Base-by-base conservation (phyloP, 163 green algal genomes). In the Volvox carteri region DNA sequence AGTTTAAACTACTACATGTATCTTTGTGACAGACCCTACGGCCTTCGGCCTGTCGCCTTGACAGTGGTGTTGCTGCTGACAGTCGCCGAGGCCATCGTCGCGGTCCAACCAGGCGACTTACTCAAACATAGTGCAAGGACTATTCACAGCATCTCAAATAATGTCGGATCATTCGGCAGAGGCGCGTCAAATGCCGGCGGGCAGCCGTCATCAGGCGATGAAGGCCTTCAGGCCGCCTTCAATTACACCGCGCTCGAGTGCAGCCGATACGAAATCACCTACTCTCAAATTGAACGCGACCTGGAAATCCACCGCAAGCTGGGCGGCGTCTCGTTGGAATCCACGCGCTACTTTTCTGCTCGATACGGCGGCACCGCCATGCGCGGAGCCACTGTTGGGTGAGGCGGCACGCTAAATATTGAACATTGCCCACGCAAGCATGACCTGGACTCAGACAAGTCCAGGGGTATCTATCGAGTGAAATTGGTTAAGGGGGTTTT, bases 341-440 rank as follows among this genome's bases (percentile, higher is more conserved):
- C 81, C 33, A 87, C 81, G 2, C 52, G 37, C 0, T 87, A 58
- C 81, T 41, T 72, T 7, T 67, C 81, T 0, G 44, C 14, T 18
- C 33, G 37, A 1, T 35, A 72, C 7, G 81, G 81, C 33, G 33
- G 60, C 4, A 33, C 25, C 33, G 0, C 18, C 33, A 87, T 87
- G 81, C 81, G 81, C 5, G 81, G 81, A 4, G 30, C 70, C n/a
- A 87, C 81, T 11, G 46, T 87, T 12, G 81, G 81, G 81, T 87
- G 65, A 37, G 81, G 9, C 12, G 30, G 18, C 16, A 77, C 54
- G 28, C 28, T 12, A n/a, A n/a, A 25, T 12, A 30, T 28, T 65
- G 54, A 30, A 23, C 7, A 19, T 2, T 23, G 6, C 28, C 54
- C 28, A 30, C 28, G 54, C 28, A 12, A 30, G 19, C 25, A 58